Evolutionary conservation across 176 grass and related monocot species (phyloP), one percentile per base, ranked within the genome.

Genomic region (Oryza brachyantha): DNA sequence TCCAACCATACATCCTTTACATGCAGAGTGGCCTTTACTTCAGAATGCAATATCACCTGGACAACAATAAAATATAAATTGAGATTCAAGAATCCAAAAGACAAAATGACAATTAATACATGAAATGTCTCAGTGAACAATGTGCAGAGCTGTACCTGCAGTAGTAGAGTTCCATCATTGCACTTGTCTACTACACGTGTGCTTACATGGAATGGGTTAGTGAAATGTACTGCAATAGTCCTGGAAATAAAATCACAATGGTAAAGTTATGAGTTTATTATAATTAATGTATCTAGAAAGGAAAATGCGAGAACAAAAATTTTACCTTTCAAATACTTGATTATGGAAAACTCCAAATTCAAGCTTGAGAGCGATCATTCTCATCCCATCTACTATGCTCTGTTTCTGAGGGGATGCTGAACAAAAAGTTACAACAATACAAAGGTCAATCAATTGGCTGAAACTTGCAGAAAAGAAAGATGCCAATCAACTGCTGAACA

Each of bases 281-380:
- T 66, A 22, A 72, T 83, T 61, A 45, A 26, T 41, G 22, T 65
- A 65, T 72, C 36, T 19, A 63, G 69, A 78, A 61, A 57, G 28
- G 11, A 41, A 73, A 72, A 27, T 63, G 52, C 70, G 45, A 68
- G 31, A 75, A 39, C 54, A 84, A 64, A 46, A 57, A 65, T 8
- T 43, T 13, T 89, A 79, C 96, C 92, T 99, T 91, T 96, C 96
- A 91, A 99, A 99, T 76, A 96, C 90, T 83, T 99, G 96, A 76
- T 99, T 96, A 68, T 68, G 88, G 72, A 96, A 99, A 93, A 83
- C 90, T 84, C 96, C 96, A 89, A 99, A 99, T 91, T 99, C 96
- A 76, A 99, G 96, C 76, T 99, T 99, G 70, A 99, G 86, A 79
- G 96, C 96, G 87, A 99, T 96, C 90, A 94, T 99, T 91, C 96